Base-by-base conservation (phyloP, 2,329 filamentous ascomycete genomes). In the Fusarium drepaniforme region DNA sequence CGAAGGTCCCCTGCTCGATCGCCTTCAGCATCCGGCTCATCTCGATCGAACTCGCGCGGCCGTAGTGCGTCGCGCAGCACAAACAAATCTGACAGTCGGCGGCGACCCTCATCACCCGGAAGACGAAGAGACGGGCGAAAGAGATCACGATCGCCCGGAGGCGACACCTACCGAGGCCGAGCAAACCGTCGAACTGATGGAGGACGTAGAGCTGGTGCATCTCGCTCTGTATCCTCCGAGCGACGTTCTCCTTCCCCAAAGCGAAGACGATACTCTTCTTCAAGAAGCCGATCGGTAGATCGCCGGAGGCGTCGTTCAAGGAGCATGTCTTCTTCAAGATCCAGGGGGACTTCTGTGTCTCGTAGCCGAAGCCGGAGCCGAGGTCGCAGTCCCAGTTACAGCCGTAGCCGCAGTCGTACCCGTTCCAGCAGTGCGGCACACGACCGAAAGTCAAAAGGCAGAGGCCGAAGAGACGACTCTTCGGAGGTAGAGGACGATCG, bases 191-290 rank as follows among this genome's bases (percentile, higher is more conserved):
- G 76, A 21, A 71, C 73, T 46, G 71, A 70, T 35, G 74, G 71
- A 70, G 77, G 63, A 42, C 78, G 74, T 11, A 80, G 75, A 25
- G 46, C 67, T 59, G 80, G 79, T 21, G 73, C 75, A 51, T 83
- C 83, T 12, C 81, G 82, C 33, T 85, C 84, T 23, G 67, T 68
- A 16, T 86, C 86, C 1, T 82, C 82, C 8, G 78, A 77, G 16
- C 80, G 81, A n/a, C 71, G 80, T 58, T 87, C 87, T 8, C 87
- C 86, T 8, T 79, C 82, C 6, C 82, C 84, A 3, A 90, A 90
- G 75, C 84, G 88, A 57, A 85, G 88, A 38, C 85, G 88, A 66
- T 86, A 87, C 66, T 88, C 88, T 5, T 80, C 82, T 16, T 88
- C 87, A 7, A 82, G 83, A 40, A 89, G 87, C 72, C 84, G 86